phyloP scores from a whole-genome alignment of 495 filamentous ascomycete genomes.

The Penicillium riverlandense region DNA sequence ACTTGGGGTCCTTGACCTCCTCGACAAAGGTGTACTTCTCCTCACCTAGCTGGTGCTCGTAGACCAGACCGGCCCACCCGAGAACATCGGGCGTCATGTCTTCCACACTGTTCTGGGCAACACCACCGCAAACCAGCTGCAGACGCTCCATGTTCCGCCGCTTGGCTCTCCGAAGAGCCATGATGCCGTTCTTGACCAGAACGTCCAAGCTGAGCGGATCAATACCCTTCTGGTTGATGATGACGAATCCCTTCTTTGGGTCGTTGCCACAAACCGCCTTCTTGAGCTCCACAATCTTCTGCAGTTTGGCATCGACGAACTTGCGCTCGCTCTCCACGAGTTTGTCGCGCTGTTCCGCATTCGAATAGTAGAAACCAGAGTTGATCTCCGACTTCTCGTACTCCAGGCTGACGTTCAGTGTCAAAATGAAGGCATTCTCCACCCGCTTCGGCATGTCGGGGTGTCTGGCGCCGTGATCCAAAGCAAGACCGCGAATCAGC shows the following conservation, averaged over 20 bases:
- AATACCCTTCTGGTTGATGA: constrained; percentile 99
- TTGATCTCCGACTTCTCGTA: constrained; percentile 99
- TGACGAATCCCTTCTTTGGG: constrained; percentile 89
- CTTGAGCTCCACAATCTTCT: constrained; percentile 97
- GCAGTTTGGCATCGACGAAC: constrained; percentile 93
- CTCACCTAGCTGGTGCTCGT: constrained; percentile 95
- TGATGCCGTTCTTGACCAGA: constrained; percentile 93
- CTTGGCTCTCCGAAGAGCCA: constrained; percentile 90
- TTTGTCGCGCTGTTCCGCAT: constrained; percentile 92
- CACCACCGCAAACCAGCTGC: constrained; percentile 87
- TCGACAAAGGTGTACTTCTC: constrained; percentile 99
- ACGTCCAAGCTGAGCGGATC: constrained; percentile 94
- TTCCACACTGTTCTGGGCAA: constrained; percentile 91
- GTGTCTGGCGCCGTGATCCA: constrained; percentile 94
- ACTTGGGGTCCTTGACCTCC: constrained; percentile 97
- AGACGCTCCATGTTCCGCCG: constrained; percentile 97
- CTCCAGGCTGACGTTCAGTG: constrained; percentile 92
- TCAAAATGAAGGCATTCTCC: constrained; percentile 91
- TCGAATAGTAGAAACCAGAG: constrained; percentile 98
- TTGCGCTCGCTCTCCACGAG: constrained; percentile 93
- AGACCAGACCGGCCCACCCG: constrained; percentile 93
- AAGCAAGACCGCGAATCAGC: constrained; percentile 82
- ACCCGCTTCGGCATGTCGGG: constrained; percentile 97
- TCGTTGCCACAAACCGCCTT: constrained; percentile 95
- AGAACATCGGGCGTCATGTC: constrained; percentile 83